Conservation (phyloP, 2,329 filamentous ascomycete species). For the Harringtonia lauricola region DNA sequence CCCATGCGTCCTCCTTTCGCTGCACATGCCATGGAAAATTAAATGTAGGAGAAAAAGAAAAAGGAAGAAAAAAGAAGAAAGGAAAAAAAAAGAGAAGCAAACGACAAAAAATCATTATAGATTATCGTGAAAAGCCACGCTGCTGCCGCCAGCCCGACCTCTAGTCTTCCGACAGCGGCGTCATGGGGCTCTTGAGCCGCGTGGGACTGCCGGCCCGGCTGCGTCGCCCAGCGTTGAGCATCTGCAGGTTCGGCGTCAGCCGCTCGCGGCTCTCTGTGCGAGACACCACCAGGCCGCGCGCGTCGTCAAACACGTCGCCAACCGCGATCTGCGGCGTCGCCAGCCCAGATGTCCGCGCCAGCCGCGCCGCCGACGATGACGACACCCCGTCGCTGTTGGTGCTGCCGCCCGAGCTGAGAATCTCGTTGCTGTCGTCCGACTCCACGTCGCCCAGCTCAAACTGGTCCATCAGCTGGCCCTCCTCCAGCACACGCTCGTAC, state of each 20-base stretch:
- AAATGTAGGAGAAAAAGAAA: background rate
- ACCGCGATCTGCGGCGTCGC: constrained; percentile 53
- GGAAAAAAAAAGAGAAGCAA: background rate
- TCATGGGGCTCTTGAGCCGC: constrained; percentile 46
- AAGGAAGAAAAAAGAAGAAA: background rate
- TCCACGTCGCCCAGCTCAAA: constrained; percentile 67
- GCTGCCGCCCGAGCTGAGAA: constrained; percentile 31
- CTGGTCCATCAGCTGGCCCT: constrained; percentile 53
- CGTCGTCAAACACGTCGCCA: constrained; percentile 40
- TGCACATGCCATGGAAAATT: no score
- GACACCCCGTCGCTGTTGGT: background rate
- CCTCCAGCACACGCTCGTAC: constrained; percentile 81
- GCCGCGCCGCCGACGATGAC: constrained; percentile 1
- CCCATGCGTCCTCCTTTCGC: background rate
- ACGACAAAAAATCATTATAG: background rate
- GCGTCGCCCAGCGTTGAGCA: constrained; percentile 44
- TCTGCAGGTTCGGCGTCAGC: constrained; percentile 43
- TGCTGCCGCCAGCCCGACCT: background rate
- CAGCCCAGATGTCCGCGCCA: constrained; percentile 47
- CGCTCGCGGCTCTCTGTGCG: constrained; percentile 81
- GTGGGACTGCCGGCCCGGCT: constrained; percentile 48
- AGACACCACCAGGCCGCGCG: constrained; percentile 65
- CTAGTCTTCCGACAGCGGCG: constrained; percentile 30
- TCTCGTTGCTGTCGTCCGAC: constrained; percentile 52
- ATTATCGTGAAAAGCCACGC: background rate